A percentile compares a stretch with the other conserved stretches of the same genome.
Conservation (phyloP, 257 asterid genomes). For the Osmanthus fragrans region DNA sequence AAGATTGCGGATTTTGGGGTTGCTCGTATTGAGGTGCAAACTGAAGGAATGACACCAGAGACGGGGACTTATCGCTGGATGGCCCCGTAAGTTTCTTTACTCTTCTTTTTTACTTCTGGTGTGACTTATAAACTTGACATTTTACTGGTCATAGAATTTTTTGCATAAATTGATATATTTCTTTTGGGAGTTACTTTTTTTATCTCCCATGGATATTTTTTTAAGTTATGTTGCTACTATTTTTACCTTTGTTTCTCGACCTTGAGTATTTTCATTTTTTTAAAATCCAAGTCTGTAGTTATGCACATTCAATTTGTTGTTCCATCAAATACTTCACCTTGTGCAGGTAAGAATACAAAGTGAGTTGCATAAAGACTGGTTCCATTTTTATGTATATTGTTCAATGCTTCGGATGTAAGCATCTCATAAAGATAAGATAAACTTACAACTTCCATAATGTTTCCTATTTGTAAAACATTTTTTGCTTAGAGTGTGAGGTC, state of each 20-base stretch:
- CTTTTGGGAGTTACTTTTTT: neutral
- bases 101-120: neutral
- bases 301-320: neutral
- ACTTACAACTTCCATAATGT: too few species aligned
- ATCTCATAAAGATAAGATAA: too few species aligned
- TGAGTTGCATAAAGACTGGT: neutral
- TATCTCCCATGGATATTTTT: neutral
- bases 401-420: too few species aligned
- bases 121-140: neutral
- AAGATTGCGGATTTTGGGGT: constrained; percentile 41
- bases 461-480: too few species aligned
- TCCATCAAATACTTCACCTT: neutral
- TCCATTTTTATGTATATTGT: too few species aligned
- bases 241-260: neutral
- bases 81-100: constrained; percentile 59
- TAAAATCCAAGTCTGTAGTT: neutral
- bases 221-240: neutral
- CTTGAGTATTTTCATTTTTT: neutral
- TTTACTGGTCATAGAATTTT: neutral
- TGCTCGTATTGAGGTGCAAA: constrained; percentile 39
- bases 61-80: constrained; percentile 71
- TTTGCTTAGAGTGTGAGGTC: too few species aligned
- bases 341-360: neutral
- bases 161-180: neutral
- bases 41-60: constrained; percentile 42